Evolutionary conservation across 768 basidiomycete species (phyloP), one percentile per base, ranked within the genome.

Genomic region (Guyanaporus albipodus): DNA sequence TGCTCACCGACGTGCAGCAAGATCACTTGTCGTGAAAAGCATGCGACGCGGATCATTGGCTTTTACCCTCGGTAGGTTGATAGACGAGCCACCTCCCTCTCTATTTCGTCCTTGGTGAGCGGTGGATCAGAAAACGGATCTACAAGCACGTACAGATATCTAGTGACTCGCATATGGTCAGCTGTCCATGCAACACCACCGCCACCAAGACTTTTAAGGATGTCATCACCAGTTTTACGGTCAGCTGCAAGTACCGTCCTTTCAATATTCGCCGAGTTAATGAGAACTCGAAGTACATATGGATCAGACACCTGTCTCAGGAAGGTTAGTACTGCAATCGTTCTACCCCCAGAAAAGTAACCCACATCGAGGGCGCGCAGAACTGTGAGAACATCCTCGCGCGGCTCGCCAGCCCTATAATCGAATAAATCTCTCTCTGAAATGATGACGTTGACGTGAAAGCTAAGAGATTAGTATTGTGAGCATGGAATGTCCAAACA

Each of bases 401-500:
- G 75, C 10, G 87, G 84, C 59, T 95, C 91, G 22, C 92, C 92
- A 2, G 55, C 49, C 29, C 73, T 73, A 56, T 79, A 94, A 59
- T 96, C 90, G 61, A 96, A 97, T 32, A 88, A 54, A 57, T 94
- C 91, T 31, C 75, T 81, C 47, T 78, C 74, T 19, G 78, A 75
- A 42, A 86, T 80, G 54, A 88, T 74, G 49, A 92, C 80, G 6
- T 67, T 67, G 19, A 64, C 69, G 19, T 75, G 63, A 8, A 33
- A 46, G 52, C 85, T 87, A 49, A 14, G 8, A 26, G 4, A 34
- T 66, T 7, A 64, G 45, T 9, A 39, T 42, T 36, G 22, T 17
- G 18, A 21, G 44, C 28, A 5, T 19, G 19, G 28, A 33, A 24
- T 26, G 15, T 27, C 9, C 9, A 28, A 47, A 61, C 57, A 23